Percentiles rank a stretch among this genome's conserved stretches.
Evolutionary conservation across 78 protist species (phyloP).

Genomic region (Anaeramoeba flamelloides): DNA sequence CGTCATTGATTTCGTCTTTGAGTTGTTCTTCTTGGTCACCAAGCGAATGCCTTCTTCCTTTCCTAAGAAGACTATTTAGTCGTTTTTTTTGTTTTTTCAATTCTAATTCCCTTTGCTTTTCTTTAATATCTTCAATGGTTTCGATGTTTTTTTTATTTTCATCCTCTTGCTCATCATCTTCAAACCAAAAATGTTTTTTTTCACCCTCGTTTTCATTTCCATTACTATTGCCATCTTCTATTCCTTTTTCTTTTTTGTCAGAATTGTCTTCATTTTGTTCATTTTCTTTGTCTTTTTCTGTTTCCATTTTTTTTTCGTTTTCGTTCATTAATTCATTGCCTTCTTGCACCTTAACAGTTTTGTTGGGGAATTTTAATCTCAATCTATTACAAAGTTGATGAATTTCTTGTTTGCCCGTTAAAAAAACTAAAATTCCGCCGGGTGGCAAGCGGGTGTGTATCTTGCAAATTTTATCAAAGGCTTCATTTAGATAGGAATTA

Average conservation of each 20-base stretch:
- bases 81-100: constrained; percentile 4
- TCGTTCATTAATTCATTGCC: constrained; percentile 14
- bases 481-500: constrained; percentile 34
- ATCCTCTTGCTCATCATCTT: not conserved
- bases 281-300: constrained; percentile 10
- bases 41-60: not conserved
- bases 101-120: no score
- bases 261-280: constrained; percentile 6
- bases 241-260: constrained; percentile 9
- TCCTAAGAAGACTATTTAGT: not conserved
- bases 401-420: not conserved
- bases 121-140: not conserved
- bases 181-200: no score
- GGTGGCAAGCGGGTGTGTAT: constrained; percentile 68
- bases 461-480: constrained; percentile 37
- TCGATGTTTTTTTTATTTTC: not conserved
- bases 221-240: constrained; percentile 3
- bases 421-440: constrained; percentile 47
- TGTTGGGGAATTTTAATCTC: not conserved
- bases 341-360: not conserved
- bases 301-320: constrained; percentile 6
- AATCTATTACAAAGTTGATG: not conserved
- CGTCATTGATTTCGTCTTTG: not conserved
- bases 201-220: not conserved
- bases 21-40: not conserved